Evolutionary conservation across 139 green algal genomes (phyloP).

Genomic region (Spirogloea muscicola): DNA sequence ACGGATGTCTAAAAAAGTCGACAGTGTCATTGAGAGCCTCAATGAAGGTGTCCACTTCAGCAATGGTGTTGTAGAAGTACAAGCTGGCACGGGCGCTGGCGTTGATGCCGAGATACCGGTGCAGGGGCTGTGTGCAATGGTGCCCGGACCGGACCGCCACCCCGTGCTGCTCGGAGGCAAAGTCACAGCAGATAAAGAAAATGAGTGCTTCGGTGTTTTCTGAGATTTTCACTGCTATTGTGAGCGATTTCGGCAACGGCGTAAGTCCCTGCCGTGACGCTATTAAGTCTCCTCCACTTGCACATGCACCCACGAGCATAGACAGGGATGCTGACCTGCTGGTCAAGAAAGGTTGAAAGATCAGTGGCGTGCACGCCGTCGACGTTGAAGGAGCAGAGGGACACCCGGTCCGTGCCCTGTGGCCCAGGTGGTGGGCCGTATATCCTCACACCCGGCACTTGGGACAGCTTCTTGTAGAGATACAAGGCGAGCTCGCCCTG

Average conservation of each 20-base stretch:
- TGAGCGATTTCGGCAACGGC: too few species aligned
- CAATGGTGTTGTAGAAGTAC: slow-evolving; percentile 94
- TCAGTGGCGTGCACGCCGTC: slow-evolving; percentile 92
- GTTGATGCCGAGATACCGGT: slow-evolving; percentile 75
- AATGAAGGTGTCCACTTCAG: slow-evolving; percentile 88
- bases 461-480: slow-evolving; percentile 70
- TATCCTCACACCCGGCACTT: slow-evolving; percentile 67
- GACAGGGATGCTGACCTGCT: slow-evolving; percentile 41
- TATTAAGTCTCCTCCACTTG: too few species aligned
- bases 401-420: slow-evolving; percentile 57
- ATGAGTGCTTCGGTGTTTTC: too few species aligned
- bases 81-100: slow-evolving; percentile 75
- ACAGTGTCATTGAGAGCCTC: slow-evolving; percentile 75
- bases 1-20: slow-evolving; percentile 86
- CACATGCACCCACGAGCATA: too few species aligned
- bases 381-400: slow-evolving; percentile 92
- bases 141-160: slow-evolving; percentile 90
- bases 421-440: slow-evolving; percentile 74
- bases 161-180: slow-evolving; percentile 46
- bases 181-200: too few species aligned
- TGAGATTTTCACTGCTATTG: too few species aligned
- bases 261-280: too few species aligned
- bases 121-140: slow-evolving; percentile 96
- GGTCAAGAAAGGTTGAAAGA: slow-evolving; percentile 87
- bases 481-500: slow-evolving; percentile 77